Conservation (phyloP, 2,329 filamentous ascomycete species). For the Colletotrichum neosansevieriae region DNA sequence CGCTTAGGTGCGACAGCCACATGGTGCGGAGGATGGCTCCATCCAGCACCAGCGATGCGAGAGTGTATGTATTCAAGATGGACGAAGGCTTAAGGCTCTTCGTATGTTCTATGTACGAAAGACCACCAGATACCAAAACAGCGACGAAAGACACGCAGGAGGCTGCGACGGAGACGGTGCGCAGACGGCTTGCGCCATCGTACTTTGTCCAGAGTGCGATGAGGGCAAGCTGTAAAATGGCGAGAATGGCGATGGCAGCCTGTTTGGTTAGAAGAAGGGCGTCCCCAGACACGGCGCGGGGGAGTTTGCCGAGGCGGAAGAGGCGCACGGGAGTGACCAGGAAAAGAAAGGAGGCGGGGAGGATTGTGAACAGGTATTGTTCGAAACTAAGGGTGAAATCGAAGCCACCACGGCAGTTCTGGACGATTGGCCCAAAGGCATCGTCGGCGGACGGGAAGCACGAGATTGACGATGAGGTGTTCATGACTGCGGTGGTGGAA, state of each 20-base stretch:
- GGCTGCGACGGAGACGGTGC: conserved; percentile 48
- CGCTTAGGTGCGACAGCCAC: conserved; percentile 46
- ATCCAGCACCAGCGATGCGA: conserved; percentile 50
- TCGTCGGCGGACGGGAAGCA: conserved; percentile 34
- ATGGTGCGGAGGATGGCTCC: conserved; percentile 50
- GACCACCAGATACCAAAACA: conserved; percentile 47
- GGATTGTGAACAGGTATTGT: conserved; percentile 45
- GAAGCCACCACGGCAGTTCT: conserved; percentile 41
- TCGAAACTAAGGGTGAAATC: conserved; percentile 51
- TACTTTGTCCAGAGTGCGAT: conserved; percentile 49
- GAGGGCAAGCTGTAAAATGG: conserved; percentile 49
- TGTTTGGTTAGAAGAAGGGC: conserved; percentile 43
- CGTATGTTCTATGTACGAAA: conserved; percentile 54
- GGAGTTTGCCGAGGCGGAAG: conserved; percentile 43
- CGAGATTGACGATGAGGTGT: conserved; percentile 12
- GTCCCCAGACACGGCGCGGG: conserved; percentile 45
- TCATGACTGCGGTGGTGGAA: conserved; percentile 10
- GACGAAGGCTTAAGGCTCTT: conserved; percentile 49
- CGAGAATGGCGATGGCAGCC: conserved; percentile 45
- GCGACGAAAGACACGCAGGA: conserved; percentile 50
- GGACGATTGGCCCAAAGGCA: conserved; percentile 45
- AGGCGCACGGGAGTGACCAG: conserved; percentile 49
- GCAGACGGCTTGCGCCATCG: conserved; percentile 40
- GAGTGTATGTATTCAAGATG: conserved; percentile 49
- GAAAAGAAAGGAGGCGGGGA: conserved; percentile 48